phyloP scores from a whole-genome alignment of 192 early-diverging fungal genomes.

The Backusella westeae region DNA sequence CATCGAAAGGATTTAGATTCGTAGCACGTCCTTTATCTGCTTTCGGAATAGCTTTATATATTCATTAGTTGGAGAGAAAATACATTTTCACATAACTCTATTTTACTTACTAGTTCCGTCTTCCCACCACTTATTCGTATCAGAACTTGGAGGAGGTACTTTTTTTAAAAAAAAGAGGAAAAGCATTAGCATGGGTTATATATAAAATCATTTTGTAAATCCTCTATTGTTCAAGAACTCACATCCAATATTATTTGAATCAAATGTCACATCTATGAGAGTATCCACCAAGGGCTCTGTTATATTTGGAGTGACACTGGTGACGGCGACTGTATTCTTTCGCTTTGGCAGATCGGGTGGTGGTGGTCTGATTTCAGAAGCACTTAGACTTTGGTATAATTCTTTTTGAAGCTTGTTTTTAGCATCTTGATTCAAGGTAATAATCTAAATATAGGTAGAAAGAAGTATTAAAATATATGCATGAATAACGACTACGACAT shows the following conservation, averaged over 20 bases:
- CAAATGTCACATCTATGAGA: conserved; percentile 20
- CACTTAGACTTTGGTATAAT: conserved; percentile 44
- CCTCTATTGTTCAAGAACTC: neutral
- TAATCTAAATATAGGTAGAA: conserved; percentile 29
- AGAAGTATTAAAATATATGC: neutral
- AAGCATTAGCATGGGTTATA: neutral
- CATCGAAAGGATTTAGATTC: conserved; percentile 13
- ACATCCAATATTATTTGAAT: conserved; percentile 8
- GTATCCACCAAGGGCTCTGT: conserved; percentile 16
- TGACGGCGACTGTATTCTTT: neutral
- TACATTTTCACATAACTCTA: neutral
- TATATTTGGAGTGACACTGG: neutral
- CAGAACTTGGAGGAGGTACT: conserved; percentile 55
- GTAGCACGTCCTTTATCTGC: conserved; percentile 16
- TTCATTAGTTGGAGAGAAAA: neutral
- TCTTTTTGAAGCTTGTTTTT: conserved; percentile 48
- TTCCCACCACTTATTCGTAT: conserved; percentile 54
- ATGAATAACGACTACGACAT: neutral
- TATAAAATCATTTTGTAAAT: neutral
- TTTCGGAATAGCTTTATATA: conserved; percentile 13
- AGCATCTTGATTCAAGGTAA: conserved; percentile 42
- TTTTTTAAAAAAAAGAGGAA: neutral
- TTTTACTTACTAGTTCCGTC: conserved; percentile 24
- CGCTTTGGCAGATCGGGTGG: conserved; percentile 16
- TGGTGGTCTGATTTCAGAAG: conserved; percentile 5